These are phyloP conservation scores for Cyclanthera cordifolia DNA, from an alignment of 306 rosid species.

Conservation along the genomic window DNA sequence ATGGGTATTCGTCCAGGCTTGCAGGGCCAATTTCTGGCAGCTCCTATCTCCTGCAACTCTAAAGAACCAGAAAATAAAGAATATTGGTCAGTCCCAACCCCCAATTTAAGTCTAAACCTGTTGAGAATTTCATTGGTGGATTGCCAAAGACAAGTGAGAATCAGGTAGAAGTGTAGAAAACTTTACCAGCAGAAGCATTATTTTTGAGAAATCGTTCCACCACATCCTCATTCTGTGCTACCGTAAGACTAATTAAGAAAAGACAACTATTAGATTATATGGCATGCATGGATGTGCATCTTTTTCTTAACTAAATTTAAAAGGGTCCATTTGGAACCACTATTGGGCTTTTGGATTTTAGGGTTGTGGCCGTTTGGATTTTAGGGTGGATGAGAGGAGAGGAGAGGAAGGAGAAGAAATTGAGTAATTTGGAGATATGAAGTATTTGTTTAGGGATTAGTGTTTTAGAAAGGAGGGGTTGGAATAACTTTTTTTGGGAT, in stretches of 20 bases:
- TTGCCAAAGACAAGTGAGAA: neutral
- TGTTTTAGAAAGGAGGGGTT: too few species aligned
- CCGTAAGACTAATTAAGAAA: slow-evolving; percentile 47
- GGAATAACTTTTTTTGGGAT: too few species aligned
- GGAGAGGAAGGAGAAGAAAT: too few species aligned
- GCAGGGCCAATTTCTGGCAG: slow-evolving; percentile 73
- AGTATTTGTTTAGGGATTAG: too few species aligned
- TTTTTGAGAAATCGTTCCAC: slow-evolving; percentile 71
- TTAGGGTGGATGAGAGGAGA: too few species aligned
- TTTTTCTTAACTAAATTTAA: neutral
- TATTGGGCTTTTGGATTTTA: too few species aligned
- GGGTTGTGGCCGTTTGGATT: too few species aligned
- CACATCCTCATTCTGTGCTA: slow-evolving; percentile 79
- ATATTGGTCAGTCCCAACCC: neutral
- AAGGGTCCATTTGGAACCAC: neutral
- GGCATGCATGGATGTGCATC: neutral
- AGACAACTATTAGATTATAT: slow-evolving; percentile 7
- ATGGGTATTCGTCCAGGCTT: slow-evolving; percentile 40
- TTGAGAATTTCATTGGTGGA: neutral
- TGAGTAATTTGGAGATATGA: too few species aligned
- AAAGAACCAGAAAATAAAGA: neutral
- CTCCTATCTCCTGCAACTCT: slow-evolving; percentile 57
- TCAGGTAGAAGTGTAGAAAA: slow-evolving; percentile 7
- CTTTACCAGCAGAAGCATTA: slow-evolving; percentile 56
- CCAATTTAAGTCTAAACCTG: neutral